Evolutionary conservation across 2,329 filamentous ascomycete genomes (phyloP).

Genomic region (Biscogniauxia sp.): DNA sequence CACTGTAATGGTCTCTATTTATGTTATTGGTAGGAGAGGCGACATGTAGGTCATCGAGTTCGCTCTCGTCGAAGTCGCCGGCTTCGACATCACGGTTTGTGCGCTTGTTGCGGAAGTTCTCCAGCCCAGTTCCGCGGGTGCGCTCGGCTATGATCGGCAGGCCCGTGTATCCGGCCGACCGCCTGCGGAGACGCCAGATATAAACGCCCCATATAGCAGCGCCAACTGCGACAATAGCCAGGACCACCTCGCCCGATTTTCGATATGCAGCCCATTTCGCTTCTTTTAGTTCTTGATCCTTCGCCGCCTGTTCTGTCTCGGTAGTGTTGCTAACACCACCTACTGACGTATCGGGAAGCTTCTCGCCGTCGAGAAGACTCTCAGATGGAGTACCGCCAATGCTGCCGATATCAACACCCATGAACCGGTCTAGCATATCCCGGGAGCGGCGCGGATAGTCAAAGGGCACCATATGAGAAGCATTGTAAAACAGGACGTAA

Average conservation of each 20-base stretch:
- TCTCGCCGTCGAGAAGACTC: slow-evolving; percentile 81
- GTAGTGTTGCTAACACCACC: slow-evolving; percentile 65
- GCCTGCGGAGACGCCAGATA: slow-evolving; percentile 61
- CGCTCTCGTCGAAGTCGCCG: slow-evolving; percentile 64
- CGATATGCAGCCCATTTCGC: slow-evolving; percentile 89
- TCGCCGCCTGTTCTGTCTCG: slow-evolving; percentile 63
- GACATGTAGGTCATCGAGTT: slow-evolving; percentile 60
- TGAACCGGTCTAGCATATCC: slow-evolving; percentile 97
- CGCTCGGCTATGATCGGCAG: slow-evolving; percentile 41
- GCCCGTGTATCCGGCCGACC: slow-evolving; percentile 53
- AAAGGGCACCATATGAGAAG: slow-evolving; percentile 97
- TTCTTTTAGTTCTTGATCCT: slow-evolving; percentile 70
- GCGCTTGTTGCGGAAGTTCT: slow-evolving; percentile 47
- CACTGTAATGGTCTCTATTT: slow-evolving; percentile 49
- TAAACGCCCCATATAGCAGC: slow-evolving; percentile 73
- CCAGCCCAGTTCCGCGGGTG: slow-evolving; percentile 38
- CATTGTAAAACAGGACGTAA: slow-evolving; percentile 92
- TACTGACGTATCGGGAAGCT: slow-evolving; percentile 73
- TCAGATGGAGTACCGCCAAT: slow-evolving; percentile 81
- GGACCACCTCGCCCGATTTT: slow-evolving; percentile 79
- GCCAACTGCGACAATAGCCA: slow-evolving; percentile 75
- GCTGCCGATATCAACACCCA: slow-evolving; percentile 84
- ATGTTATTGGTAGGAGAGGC: slow-evolving; percentile 41
- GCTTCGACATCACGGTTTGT: slow-evolving; percentile 55
- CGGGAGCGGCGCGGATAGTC: slow-evolving; percentile 82